A percentile compares a stretch with the other conserved stretches of the same genome.
Evolutionary conservation across 192 early-diverging fungal species (phyloP).

Genomic region (Fimicolochytrium jonesii): DNA sequence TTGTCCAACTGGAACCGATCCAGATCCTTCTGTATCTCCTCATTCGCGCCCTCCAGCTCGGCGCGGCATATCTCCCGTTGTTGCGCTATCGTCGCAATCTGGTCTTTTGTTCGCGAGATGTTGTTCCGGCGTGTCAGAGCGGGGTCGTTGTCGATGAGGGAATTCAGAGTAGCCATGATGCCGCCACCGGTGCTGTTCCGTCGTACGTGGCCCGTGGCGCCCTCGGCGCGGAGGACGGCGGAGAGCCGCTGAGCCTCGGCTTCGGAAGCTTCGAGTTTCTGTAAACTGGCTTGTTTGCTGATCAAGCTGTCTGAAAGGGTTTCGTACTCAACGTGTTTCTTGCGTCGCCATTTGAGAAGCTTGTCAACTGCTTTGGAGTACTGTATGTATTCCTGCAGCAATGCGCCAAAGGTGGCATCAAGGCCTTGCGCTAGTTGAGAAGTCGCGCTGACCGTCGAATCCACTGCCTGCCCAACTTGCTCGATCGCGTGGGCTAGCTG

Average conservation of each 20-base stretch:
- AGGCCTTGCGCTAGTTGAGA: slow-evolving; percentile 61
- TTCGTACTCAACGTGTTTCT: slow-evolving; percentile 70
- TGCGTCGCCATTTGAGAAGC: slow-evolving; percentile 78
- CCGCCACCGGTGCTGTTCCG: slow-evolving; percentile 20
- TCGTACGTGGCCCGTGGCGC: slow-evolving; percentile 23
- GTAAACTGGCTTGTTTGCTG: slow-evolving; percentile 26
- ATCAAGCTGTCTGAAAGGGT: slow-evolving; percentile 35
- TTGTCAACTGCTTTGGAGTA: slow-evolving; percentile 82
- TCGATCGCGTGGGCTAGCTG: slow-evolving; percentile 82
- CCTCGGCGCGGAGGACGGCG: slow-evolving; percentile 70
- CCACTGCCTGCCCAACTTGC: slow-evolving; percentile 86
- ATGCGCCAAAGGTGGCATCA: slow-evolving; percentile 77
- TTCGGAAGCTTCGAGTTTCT: slow-evolving; percentile 43
- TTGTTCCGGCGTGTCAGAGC: slow-evolving; percentile 81
- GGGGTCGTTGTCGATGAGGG: slow-evolving; percentile 94
- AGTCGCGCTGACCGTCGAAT: slow-evolving; percentile 74
- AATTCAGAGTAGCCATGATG: slow-evolving; percentile 68
- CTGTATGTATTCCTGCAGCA: slow-evolving; percentile 86
- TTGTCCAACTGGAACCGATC: slow-evolving; percentile 95
- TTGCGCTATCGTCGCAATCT: slow-evolving; percentile 73
- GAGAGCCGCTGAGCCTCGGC: slow-evolving; percentile 68
- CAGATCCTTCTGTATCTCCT: slow-evolving; percentile 80
- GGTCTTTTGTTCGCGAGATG: slow-evolving; percentile 82
- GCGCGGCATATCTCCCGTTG: slow-evolving; percentile 66
- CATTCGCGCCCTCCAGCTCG: slow-evolving; percentile 74